Evolutionary conservation across 179 eudicot species (phyloP).

Genomic region (Actinidia chinensis): DNA sequence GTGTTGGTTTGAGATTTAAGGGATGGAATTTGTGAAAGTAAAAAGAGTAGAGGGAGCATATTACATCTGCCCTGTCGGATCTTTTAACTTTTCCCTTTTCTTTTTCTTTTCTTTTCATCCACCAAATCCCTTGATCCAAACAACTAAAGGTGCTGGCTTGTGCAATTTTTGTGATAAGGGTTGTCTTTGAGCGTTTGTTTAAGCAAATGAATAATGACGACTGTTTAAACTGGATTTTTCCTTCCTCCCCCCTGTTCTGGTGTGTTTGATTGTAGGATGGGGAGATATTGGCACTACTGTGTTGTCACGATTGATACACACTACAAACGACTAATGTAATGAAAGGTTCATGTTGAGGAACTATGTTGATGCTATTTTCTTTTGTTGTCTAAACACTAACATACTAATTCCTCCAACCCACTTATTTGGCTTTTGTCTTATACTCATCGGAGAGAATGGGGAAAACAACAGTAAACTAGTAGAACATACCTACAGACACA

Average conservation of each 20-base stretch:
- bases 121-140: too few relatives aligned
- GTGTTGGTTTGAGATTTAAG: too few relatives aligned
- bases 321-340: constrained; percentile 50
- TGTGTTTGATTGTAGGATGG: constrained; percentile 53
- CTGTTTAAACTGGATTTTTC: background rate
- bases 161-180: background rate
- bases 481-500: too few relatives aligned
- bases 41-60: too few relatives aligned
- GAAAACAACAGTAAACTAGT: too few relatives aligned
- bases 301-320: constrained; percentile 54
- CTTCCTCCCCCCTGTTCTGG: constrained; percentile 12
- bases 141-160: background rate
- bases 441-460: too few relatives aligned
- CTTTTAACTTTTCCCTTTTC: too few relatives aligned
- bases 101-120: too few relatives aligned
- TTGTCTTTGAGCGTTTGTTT: background rate
- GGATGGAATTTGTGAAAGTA: too few relatives aligned
- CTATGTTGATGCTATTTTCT: background rate
- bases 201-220: background rate
- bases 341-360: constrained; percentile 7
- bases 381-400: too few relatives aligned
- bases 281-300: constrained; percentile 45
- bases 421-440: too few relatives aligned
- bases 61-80: too few relatives aligned
- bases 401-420: background rate